These are phyloP conservation scores for Suhomyces guaymorum DNA, from an alignment of 1,139 yeast genomes.

Conservation along the genomic window DNA sequence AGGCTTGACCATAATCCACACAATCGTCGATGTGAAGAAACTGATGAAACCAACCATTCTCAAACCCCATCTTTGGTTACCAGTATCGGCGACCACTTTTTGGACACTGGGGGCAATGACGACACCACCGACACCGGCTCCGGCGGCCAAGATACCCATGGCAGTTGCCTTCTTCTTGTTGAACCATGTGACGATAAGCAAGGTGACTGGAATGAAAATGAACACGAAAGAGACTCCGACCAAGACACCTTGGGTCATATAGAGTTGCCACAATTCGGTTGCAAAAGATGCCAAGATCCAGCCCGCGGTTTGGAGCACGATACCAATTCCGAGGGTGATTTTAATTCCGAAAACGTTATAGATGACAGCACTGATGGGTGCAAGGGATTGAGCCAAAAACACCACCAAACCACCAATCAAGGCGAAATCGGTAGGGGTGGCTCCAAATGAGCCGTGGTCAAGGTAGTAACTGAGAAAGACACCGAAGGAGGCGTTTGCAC, in stretches of 20 bases:
- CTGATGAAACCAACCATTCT: constrained; percentile 58
- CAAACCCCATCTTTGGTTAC: constrained; percentile 66
- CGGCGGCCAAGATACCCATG: constrained; percentile 59
- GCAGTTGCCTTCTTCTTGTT: constrained; percentile 57
- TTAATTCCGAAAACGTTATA: constrained; percentile 36
- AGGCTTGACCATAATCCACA: constrained; percentile 45
- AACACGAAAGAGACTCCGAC: constrained; percentile 63
- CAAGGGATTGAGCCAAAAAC: constrained; percentile 55
- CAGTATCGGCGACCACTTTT: constrained; percentile 48
- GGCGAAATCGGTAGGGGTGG: constrained; percentile 60
- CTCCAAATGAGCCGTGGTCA: constrained; percentile 47
- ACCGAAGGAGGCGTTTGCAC: constrained; percentile 69
- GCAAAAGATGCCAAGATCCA: constrained; percentile 67
- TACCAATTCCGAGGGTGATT: constrained; percentile 48
- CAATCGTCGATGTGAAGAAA: constrained; percentile 37
- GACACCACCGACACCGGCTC: constrained; percentile 70
- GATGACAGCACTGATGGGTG: constrained; percentile 51
- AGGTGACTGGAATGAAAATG: constrained; percentile 59
- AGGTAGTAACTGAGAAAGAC: constrained; percentile 63
- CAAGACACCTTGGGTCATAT: constrained; percentile 66
- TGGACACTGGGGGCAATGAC: constrained; percentile 52
- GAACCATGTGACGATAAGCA: constrained; percentile 66
- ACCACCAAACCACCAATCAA: constrained; percentile 68
- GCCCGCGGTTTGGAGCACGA: constrained; percentile 53
- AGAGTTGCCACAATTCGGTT: constrained; percentile 61